These are phyloP conservation scores for Brassica juncea DNA, from an alignment of 345 rosid genomes.

Conservation along the genomic window DNA sequence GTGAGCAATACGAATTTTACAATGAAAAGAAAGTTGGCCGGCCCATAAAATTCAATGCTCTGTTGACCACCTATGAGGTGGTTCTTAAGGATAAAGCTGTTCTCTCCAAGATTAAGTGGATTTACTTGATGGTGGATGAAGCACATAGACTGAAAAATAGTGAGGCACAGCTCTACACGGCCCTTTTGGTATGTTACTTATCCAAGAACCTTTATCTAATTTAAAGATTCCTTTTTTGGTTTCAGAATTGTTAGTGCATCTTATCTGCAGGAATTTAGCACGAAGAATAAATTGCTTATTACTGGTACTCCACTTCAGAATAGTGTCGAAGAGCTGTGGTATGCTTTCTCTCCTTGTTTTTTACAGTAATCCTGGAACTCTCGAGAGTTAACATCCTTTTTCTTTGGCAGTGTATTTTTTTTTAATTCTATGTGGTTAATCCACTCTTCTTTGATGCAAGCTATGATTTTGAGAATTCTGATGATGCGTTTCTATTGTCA, in stretches of 20 bases:
- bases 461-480: conserved; percentile 26
- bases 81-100: conserved; percentile 92
- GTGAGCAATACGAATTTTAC: conserved; percentile 92
- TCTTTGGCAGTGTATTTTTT: conserved; percentile 8
- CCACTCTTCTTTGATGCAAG: not conserved
- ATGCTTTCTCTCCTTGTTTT: conserved; percentile 33
- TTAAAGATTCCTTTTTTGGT: conserved; percentile 11
- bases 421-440: conserved; percentile 6
- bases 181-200: conserved; percentile 67
- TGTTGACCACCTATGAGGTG: conserved; percentile 97
- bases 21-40: conserved; percentile 83
- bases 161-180: conserved; percentile 95
- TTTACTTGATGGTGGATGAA: conserved; percentile 98
- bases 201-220: conserved; percentile 17
- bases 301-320: conserved; percentile 99
- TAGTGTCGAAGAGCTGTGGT: conserved; percentile 99
- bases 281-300: conserved; percentile 94
- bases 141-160: conserved; percentile 98
- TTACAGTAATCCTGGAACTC: conserved; percentile 7
- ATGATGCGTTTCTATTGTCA: conserved; percentile 1
- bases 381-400: not conserved
- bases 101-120: conserved; percentile 96
- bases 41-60: conserved; percentile 82
- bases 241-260: conserved; percentile 25
- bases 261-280: conserved; percentile 82